Evolutionary conservation across 75 land plant genomes (phyloP).

Genomic region (Pseudotsuga menziesii): DNA sequence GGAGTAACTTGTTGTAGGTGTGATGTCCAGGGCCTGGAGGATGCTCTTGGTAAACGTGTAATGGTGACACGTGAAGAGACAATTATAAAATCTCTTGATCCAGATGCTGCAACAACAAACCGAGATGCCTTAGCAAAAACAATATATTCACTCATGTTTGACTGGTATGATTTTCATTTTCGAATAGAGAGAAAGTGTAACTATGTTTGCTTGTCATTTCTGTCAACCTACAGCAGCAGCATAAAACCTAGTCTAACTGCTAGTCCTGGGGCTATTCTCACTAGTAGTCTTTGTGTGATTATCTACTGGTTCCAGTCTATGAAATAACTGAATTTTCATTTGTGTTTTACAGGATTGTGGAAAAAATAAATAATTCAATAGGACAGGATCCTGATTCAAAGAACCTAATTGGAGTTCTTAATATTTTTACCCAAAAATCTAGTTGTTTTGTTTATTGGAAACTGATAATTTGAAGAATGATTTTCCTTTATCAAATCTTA

Average conservation of each 20-base stretch:
- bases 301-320: background rate
- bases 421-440: background rate
- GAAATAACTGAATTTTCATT: background rate
- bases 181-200: background rate
- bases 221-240: background rate
- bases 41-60: slow-evolving; percentile 75
- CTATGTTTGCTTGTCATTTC: background rate
- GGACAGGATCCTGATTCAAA: slow-evolving; percentile 88
- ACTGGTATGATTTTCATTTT: slow-evolving; percentile 39
- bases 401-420: slow-evolving; percentile 76
- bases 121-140: slow-evolving; percentile 95
- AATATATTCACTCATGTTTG: slow-evolving; percentile 87
- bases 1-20: slow-evolving; percentile 45
- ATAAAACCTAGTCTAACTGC: background rate
- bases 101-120: slow-evolving; percentile 61
- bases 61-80: slow-evolving; percentile 90
- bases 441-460: background rate
- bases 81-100: slow-evolving; percentile 77
- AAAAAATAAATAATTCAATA: slow-evolving; percentile 84
- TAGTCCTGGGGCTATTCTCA: background rate
- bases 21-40: slow-evolving; percentile 59
- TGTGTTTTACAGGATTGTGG: slow-evolving; percentile 67
- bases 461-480: background rate
- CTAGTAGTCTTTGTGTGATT: background rate
- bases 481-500: background rate